Evolutionary conservation across 1,139 yeast genomes (phyloP), one percentile per base, ranked within the genome.

Genomic region (Pneumocystis wakefieldiae): DNA sequence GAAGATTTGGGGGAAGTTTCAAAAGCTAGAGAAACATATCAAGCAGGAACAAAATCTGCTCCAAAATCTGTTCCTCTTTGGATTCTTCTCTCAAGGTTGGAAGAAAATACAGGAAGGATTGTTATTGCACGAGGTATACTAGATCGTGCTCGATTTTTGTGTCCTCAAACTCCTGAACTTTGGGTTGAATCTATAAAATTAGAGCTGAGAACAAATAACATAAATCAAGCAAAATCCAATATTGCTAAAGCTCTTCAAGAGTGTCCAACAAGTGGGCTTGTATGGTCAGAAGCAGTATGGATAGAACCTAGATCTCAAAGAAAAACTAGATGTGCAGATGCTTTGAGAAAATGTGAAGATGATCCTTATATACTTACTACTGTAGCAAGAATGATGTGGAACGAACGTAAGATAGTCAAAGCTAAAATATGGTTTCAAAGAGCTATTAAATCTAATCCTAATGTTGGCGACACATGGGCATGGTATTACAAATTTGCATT

Each of bases 341-440:
- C 97, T 0, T 76, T 92, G 64, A 81, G 79, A 65, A 79, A 78
- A 8, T 86, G 95, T 0, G 77, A 81, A 61, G 86, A 86, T 67
- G 78, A 85, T 61, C 78, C 85, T 0, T 68, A 78, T 39, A 80
- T 91, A 0, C 75, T 91, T 32, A 68, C 83, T 35, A 78, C 82
- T 1, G 84, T 88, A 61, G 97, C 94, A 0, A 75, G 79, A 6
- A 81, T 82, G 66, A 84, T 89, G 68, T 87, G 87, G 86, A 70
- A 75, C 2, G 87, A 83, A 42, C 85, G 87, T 0, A 87, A 87
- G 68, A 74, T 78, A 57, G 74, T 80, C 1, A 85, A 84, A 68
- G 90, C 95, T 0, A 76, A 77, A 64, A 78, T 83, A 17, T 91
- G 96, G 92, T 81, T 90, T 67, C 85, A 85, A 60, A 78, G 90